phyloP scores from a whole-genome alignment of 2,329 filamentous ascomycete genomes.

The Cytospora piceicola region DNA sequence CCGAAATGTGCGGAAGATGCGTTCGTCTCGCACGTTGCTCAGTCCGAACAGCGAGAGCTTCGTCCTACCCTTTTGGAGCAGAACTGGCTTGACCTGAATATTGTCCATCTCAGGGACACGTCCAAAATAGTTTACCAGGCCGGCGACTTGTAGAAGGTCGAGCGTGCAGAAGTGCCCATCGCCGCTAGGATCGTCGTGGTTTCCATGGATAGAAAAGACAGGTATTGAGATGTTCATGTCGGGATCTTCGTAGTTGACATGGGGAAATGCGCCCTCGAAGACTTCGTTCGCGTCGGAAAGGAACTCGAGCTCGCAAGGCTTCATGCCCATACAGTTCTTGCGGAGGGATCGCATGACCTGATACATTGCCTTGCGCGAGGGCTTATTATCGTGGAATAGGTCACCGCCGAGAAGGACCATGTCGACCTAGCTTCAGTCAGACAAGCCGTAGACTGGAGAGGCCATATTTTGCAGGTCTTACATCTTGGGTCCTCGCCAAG shows the following conservation, averaged over 20 bases:
- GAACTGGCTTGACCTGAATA: conserved; percentile 86
- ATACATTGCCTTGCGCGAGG: conserved; percentile 92
- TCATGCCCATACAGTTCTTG: conserved; percentile 92
- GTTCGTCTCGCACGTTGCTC: conserved; percentile 94
- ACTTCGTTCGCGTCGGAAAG: conserved; percentile 90
- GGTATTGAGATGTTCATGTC: conserved; percentile 98
- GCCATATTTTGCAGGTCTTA: conserved; percentile 37
- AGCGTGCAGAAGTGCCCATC: conserved; percentile 91
- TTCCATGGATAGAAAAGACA: conserved; percentile 97
- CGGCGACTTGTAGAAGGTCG: conserved; percentile 87
- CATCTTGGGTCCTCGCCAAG: conserved; percentile 82
- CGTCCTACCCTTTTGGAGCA: conserved; percentile 90
- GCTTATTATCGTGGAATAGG: conserved; percentile 97
- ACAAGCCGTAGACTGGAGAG: background rate
- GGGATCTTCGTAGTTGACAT: conserved; percentile 97
- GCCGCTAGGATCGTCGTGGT: conserved; percentile 97
- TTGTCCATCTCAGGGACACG: conserved; percentile 91
- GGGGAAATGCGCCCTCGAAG: conserved; percentile 85
- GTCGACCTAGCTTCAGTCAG: conserved; percentile 63
- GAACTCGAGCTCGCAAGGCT: conserved; percentile 93
- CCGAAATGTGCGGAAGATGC: conserved; percentile 89
- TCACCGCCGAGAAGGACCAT: conserved; percentile 96
- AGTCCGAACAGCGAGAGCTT: conserved; percentile 93
- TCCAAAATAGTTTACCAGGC: conserved; percentile 94
- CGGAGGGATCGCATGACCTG: conserved; percentile 95